Base-by-base conservation (phyloP, 2,329 filamentous ascomycete genomes). In the Neospermospora avenae region DNA sequence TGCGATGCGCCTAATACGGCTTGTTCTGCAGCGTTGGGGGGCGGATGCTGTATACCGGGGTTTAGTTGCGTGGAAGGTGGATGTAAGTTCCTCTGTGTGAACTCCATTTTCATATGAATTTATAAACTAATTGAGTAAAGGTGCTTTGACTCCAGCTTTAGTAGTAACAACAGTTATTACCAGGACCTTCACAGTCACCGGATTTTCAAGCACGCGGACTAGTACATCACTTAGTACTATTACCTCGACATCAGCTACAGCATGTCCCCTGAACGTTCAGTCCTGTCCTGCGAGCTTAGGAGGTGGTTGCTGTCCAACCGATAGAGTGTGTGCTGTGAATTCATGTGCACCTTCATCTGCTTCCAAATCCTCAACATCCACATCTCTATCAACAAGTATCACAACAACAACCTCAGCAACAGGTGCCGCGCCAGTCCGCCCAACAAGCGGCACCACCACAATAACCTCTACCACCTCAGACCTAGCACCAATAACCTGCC, bases 31-130 rank as follows among this genome's bases (percentile, higher is more conserved):
- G 80, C 81, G 35, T 72, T 86, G 0, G 89, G 89, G 3, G 89
- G 89, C 14, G 90, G 89, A 2, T 93, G 90, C 70, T 93, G 90
- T 71, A 84, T 92, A 11, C 78, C 85, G 0, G 88, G 88, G 4
- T 92, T 84, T 69, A 78, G 82, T 1, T 93, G 90, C 68, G 78
- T 84, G 59, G 86, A 86, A 18, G 77, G 86, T 59, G 90, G 89
- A 24, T 93, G 90, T 86, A 63, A 71, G 70, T 81, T 7, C 46
- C 20, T 1, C 35, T 11, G 4, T 4, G 39, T 45, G 2, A n/a
- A n/a, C n/a, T n/a, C n/a, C n/a, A n/a, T 7, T 24, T 45, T 3
- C 25, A 13, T 35, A 31, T 58, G 22, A 51, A 22, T 42, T 48
- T 37, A 18, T 16, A 24, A 48, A 24, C 61, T 63, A 20, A 62